These are phyloP conservation scores for Trypanosoma melophagium DNA, from an alignment of 208 protist genomes.

Conservation along the genomic window DNA sequence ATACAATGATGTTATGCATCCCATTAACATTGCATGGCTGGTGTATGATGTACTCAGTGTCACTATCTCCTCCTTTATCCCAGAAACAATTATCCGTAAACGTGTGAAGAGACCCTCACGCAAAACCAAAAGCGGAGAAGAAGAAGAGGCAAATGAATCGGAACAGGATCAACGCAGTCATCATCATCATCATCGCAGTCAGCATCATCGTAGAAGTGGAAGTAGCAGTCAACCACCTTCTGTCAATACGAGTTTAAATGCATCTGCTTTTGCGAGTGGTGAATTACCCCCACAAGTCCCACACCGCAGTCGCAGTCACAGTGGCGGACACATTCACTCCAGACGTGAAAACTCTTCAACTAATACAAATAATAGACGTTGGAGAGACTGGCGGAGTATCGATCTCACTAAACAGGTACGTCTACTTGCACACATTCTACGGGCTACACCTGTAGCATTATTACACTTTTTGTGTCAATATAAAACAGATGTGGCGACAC, in stretches of 20 bases:
- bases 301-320: conserved; percentile 16
- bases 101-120: conserved; percentile 21
- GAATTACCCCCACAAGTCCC: conserved; percentile 19
- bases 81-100: conserved; percentile 56
- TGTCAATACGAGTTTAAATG: conserved; percentile 24
- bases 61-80: conserved; percentile 51
- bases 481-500: conserved; percentile 54
- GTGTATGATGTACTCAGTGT: conserved; percentile 38
- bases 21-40: conserved; percentile 46
- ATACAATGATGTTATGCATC: conserved; percentile 48
- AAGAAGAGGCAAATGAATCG: neutral
- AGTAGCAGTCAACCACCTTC: neutral
- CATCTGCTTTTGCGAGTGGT: conserved; percentile 5
- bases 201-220: conserved; percentile 12
- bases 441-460: conserved; percentile 51
- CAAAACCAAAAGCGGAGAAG: neutral
- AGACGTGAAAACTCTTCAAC: conserved; percentile 7
- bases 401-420: conserved; percentile 43
- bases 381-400: conserved; percentile 13
- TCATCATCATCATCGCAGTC: neutral
- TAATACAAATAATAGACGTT: conserved; percentile 10
- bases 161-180: neutral
- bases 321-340: conserved; percentile 6
- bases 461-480: conserved; percentile 69
- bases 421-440: conserved; percentile 61